Conservation (phyloP, 2,329 filamentous ascomycete genomes). For the Rutstroemia sp. region DNA sequence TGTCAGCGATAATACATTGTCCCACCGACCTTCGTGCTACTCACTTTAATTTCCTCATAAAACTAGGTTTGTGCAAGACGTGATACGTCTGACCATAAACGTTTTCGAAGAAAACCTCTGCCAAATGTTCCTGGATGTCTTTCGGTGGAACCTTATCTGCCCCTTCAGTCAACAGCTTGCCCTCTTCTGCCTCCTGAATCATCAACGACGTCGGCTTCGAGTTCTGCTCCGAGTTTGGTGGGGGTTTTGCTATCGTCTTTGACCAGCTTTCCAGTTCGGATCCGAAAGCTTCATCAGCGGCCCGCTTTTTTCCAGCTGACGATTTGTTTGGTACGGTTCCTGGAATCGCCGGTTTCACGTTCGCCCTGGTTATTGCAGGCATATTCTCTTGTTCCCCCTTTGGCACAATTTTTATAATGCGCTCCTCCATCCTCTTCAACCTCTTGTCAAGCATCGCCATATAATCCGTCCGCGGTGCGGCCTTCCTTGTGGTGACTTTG, state of each 20-base stretch:
- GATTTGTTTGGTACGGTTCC: constrained; percentile 44
- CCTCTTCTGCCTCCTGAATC: constrained; percentile 63
- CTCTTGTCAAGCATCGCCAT: constrained; percentile 99
- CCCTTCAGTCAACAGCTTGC: constrained; percentile 72
- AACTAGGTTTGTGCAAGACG: constrained; percentile 91
- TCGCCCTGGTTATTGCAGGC: constrained; percentile 64
- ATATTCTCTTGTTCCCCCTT: constrained; percentile 67
- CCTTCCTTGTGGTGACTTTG: constrained; percentile 91
- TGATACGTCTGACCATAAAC: constrained; percentile 95
- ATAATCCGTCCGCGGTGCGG: constrained; percentile 90
- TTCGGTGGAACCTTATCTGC: constrained; percentile 72
- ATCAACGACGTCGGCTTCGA: constrained; percentile 47
- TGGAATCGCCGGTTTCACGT: constrained; percentile 72
- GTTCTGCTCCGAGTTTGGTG: constrained; percentile 30
- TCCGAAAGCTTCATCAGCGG: constrained; percentile 80
- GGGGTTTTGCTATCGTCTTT: constrained; percentile 46
- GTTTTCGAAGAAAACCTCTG: constrained; percentile 92
- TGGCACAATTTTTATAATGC: constrained; percentile 91
- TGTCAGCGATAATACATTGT: constrained; percentile 7
- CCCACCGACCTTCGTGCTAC: constrained; percentile 24
- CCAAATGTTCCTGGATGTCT: constrained; percentile 87
- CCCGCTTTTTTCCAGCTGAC: constrained; percentile 65
- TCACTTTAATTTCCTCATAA: constrained; percentile 77
- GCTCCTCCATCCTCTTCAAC: constrained; percentile 93
- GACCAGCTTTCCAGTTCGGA: constrained; percentile 78